Base-by-base conservation (phyloP, 495 filamentous ascomycete genomes). In the Penicillium dipodomyicola region DNA sequence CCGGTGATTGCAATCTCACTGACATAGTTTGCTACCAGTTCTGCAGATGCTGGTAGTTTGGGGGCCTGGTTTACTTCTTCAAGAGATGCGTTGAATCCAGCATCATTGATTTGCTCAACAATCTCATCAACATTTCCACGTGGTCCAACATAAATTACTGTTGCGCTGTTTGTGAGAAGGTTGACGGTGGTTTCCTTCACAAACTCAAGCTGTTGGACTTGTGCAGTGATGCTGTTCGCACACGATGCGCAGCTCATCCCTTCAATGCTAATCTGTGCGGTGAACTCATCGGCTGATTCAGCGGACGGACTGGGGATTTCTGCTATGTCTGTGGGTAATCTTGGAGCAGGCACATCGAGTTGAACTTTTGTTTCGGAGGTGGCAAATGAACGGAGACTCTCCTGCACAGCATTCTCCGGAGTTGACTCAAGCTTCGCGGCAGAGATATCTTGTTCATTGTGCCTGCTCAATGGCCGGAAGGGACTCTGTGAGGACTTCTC, bases 1-100 rank as follows among this genome's bases (percentile, higher is more conserved):
- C 90, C 90, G 23, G 80, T 84, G 51, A 96, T 85, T 6, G 87
- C 82, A 57, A 91, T 77, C 2, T 85, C 83, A 3, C 82, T 88
- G 44, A 75, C 71, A 72, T 80, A 76, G 0, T 25, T 25, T 15
- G 45, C 46, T 1, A 49, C 14, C 3, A 17, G 17, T 29, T 55
- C 45, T 15, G 39, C 58, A 27, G 48, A 32, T 8, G 30, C 35
- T 17, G 63, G 22, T 84, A 53, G 17, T 4, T 44, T 47, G 10
- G 33, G 29, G 9, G 77, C 25, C 20, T 63, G 60, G 15, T 66
- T 66, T 3, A 80, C 65, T 39, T 77, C 67, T 46, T 82, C 78
- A 4, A 83, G 52, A 19, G 68, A 71, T 27, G 79, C 80, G 49
- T 83, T 80, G 56, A 83, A 85, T 0, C 83, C 83, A 33, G 77